These are phyloP conservation scores for Tolypocladium inflatum DNA, from an alignment of 2,329 filamentous ascomycete species.

Conservation along the genomic window DNA sequence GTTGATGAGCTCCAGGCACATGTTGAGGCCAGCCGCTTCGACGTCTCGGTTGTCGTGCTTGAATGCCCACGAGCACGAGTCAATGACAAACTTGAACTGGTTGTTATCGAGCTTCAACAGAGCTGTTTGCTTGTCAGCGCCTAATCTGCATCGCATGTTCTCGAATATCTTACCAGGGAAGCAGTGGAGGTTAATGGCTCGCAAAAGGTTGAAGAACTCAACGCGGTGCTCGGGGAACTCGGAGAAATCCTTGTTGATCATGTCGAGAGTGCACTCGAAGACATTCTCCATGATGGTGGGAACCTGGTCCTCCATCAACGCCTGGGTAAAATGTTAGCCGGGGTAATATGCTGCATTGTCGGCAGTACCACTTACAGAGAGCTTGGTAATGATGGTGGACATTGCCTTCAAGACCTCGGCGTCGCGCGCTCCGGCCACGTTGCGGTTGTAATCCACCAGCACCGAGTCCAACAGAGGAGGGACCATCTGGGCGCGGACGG, in stretches of 20 bases:
- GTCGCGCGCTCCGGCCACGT: slow-evolving; percentile 90
- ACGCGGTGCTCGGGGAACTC: slow-evolving; percentile 98
- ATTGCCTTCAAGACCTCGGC: slow-evolving; percentile 96
- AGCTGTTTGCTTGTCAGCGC: slow-evolving; percentile 30
- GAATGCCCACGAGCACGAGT: slow-evolving; percentile 99
- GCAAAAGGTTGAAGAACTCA: slow-evolving; percentile 97
- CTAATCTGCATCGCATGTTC: neutral
- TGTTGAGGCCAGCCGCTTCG: slow-evolving; percentile 89
- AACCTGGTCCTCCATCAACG: slow-evolving; percentile 96
- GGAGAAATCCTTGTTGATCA: slow-evolving; percentile 99
- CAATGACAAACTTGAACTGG: slow-evolving; percentile 99
- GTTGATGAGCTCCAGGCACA: slow-evolving; percentile 95
- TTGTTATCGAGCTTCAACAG: slow-evolving; percentile 88
- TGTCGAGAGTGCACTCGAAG: slow-evolving; percentile 95
- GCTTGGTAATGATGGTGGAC: slow-evolving; percentile 93
- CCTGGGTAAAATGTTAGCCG: slow-evolving; percentile 34
- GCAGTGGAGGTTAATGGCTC: slow-evolving; percentile 94
- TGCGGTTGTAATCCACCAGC: slow-evolving; percentile 91
- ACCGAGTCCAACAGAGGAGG: slow-evolving; percentile 93
- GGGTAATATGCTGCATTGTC: neutral
- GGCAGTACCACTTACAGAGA: slow-evolving; percentile 63
- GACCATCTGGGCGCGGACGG: slow-evolving; percentile 88
- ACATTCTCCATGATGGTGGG: slow-evolving; percentile 97
- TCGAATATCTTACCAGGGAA: slow-evolving; percentile 59
- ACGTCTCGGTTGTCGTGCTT: slow-evolving; percentile 99